Base-by-base conservation (phyloP, 345 rosid genomes). In the Lagerstroemia speciosa region DNA sequence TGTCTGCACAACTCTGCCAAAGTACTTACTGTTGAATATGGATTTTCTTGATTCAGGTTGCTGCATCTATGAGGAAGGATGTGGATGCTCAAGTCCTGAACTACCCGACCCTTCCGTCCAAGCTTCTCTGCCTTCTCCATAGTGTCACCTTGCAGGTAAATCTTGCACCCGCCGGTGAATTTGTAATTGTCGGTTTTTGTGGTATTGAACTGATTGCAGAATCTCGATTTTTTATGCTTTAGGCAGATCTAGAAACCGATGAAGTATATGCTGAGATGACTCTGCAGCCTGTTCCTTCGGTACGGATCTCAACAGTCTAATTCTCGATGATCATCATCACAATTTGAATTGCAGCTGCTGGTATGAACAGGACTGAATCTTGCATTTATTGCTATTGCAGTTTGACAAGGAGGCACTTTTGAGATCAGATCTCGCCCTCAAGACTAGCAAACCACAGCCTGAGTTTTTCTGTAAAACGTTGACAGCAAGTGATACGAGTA, bases 211-310 rank as follows among this genome's bases (percentile, higher is more conserved):
- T 65, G 9, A 45, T 65, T 11, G 41, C 27, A 77, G n/a, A 3
- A 72, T 14, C 46, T 41, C 41, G 58, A 67, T n/a, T 71, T 48
- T 73, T 73, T 76, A 62, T 68, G 78, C 71, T 82, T 53, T 66
- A 94, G 97, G 99, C 96, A 48, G 97, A 91, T 74, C 84, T 85
- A 1, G 97, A 94, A 76, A 91, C 97, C 3, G 99, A 94, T 63
- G 99, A 91, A 84, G 95, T 94, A 24, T 94, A 86, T 82, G 96
- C 97, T 73, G 94, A 91, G 77, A 91, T 94, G 99, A 88, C 94
- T 43, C 95, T 94, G 66, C 95, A 86, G 69, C 95, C 97, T 16
- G 95, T 91, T 76, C 71, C 87, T 76, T 78, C 82, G 5, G 94
- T 88, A 77, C 76, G 86, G 43, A 66, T 65, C 71, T 34, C 36